Percentiles rank a stretch among this genome's conserved stretches.
Conservation (phyloP, 495 filamentous ascomycete genomes). For the Penicillium nucicola region DNA sequence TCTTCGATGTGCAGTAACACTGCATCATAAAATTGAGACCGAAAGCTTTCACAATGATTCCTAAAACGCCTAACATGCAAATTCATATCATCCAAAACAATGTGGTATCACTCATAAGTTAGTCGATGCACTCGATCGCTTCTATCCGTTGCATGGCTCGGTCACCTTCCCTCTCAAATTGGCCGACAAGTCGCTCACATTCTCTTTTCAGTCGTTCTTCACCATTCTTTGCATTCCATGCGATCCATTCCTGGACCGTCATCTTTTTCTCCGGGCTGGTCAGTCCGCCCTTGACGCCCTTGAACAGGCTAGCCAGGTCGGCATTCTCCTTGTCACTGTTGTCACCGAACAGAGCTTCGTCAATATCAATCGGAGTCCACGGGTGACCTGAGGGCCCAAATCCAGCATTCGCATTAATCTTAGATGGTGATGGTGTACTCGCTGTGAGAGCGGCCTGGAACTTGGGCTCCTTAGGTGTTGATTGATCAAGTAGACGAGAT, state of each 20-base stretch:
- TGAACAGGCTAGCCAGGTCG: slow-evolving; percentile 38
- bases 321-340: slow-evolving; percentile 56
- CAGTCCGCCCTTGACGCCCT: slow-evolving; percentile 54
- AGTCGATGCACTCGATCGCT: slow-evolving; percentile 60
- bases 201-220: slow-evolving; percentile 74
- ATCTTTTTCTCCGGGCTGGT: slow-evolving; percentile 79
- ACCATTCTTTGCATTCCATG: slow-evolving; percentile 70
- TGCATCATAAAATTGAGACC: not conserved
- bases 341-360: slow-evolving; percentile 47
- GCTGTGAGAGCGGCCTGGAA: slow-evolving; percentile 46
- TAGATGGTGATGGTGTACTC: slow-evolving; percentile 67
- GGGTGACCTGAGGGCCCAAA: slow-evolving; percentile 56
- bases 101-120: slow-evolving; percentile 14
- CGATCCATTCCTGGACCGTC: slow-evolving; percentile 92
- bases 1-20: slow-evolving; percentile 13
- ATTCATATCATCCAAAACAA: slow-evolving; percentile 13
- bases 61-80: slow-evolving; percentile 23
- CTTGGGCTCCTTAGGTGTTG: slow-evolving; percentile 39
- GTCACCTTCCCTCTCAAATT: slow-evolving; percentile 79
- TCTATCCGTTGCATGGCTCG: slow-evolving; percentile 74
- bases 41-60: not conserved
- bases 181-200: slow-evolving; percentile 74
- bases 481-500: slow-evolving; percentile 29
- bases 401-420: slow-evolving; percentile 54
- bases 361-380: slow-evolving; percentile 74